These are phyloP conservation scores for Harrya chromipes DNA, from an alignment of 768 basidiomycete species.

Conservation along the genomic window DNA sequence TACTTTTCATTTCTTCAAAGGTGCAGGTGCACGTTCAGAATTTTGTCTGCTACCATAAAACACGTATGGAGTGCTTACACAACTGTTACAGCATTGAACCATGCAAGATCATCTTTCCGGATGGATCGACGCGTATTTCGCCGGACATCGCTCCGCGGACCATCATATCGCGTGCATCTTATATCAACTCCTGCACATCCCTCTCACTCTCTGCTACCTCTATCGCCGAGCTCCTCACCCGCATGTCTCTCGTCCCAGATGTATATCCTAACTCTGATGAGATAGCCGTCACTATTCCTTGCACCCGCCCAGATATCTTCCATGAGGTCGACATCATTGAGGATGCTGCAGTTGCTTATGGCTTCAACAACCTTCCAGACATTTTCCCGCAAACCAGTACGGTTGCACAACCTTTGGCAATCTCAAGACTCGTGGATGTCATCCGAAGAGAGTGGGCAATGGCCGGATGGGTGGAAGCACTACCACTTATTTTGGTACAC, in stretches of 20 bases:
- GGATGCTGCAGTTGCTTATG: conserved; percentile 95
- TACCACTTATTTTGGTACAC: conserved; percentile 86
- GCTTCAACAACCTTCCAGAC: conserved; percentile 93
- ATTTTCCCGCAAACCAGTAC: conserved; percentile 93
- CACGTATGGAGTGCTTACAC: background rate
- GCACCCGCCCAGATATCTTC: conserved; percentile 97
- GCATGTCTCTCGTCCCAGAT: conserved; percentile 74
- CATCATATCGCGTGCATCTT: conserved; percentile 77
- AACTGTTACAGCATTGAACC: conserved; percentile 76
- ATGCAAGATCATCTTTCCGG: conserved; percentile 76
- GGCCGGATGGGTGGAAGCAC: conserved; percentile 94
- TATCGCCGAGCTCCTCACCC: conserved; percentile 68
- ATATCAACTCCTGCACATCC: conserved; percentile 95
- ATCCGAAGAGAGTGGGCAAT: conserved; percentile 89
- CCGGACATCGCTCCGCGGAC: conserved; percentile 77
- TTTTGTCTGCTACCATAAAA: background rate
- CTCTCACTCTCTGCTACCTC: conserved; percentile 64
- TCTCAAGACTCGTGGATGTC: conserved; percentile 88
- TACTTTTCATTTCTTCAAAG: background rate
- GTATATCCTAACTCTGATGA: conserved; percentile 53
- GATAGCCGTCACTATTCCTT: conserved; percentile 74
- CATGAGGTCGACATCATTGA: conserved; percentile 99
- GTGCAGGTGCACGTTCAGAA: background rate
- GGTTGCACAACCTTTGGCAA: conserved; percentile 86
- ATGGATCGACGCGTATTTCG: conserved; percentile 71